Evolutionary conservation across 805 yeast species (phyloP).

Genomic region (Saccharomycopsis fodiens): DNA sequence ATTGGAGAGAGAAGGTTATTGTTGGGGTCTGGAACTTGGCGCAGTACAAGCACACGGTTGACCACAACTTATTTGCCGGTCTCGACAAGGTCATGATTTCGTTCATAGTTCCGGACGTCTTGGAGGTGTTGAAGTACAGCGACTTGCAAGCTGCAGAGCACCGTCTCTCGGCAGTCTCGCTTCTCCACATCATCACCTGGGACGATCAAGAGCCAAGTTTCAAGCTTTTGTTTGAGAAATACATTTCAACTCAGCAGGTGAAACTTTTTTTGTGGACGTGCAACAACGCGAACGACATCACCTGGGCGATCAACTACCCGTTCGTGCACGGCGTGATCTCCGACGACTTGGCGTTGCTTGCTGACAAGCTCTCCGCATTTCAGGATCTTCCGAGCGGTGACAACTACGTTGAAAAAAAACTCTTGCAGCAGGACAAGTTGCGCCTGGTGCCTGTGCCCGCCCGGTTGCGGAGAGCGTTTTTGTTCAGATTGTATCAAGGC

Average conservation of each 20-base stretch:
- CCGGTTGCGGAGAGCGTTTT: neutral
- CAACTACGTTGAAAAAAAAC: neutral
- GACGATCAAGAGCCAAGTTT: constrained; percentile 5
- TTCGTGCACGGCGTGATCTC: constrained; percentile 23
- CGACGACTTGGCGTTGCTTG: constrained; percentile 22
- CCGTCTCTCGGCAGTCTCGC: constrained; percentile 19
- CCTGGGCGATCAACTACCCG: constrained; percentile 20
- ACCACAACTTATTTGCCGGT: constrained; percentile 20
- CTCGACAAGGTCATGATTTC: constrained; percentile 28
- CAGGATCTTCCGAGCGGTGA: neutral
- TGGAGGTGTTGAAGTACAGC: constrained; percentile 22
- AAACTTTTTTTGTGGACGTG: constrained; percentile 33
- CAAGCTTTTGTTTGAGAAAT: constrained; percentile 3
- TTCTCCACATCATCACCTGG: constrained; percentile 23
- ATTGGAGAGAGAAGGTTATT: constrained; percentile 30
- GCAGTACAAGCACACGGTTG: constrained; percentile 25
- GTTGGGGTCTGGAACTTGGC: constrained; percentile 32
- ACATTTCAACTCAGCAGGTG: constrained; percentile 12
- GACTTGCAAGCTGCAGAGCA: constrained; percentile 18
- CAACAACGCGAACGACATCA: constrained; percentile 24
- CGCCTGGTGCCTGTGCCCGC: neutral
- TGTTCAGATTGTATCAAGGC: neutral
- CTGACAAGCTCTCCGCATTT: neutral
- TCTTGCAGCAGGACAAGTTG: neutral
- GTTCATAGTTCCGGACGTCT: constrained; percentile 23